Percentiles rank a stretch among this genome's conserved stretches.
These are phyloP conservation scores for Forsythia suspensa DNA, from an alignment of 257 asterid species.

Conservation along the genomic window DNA sequence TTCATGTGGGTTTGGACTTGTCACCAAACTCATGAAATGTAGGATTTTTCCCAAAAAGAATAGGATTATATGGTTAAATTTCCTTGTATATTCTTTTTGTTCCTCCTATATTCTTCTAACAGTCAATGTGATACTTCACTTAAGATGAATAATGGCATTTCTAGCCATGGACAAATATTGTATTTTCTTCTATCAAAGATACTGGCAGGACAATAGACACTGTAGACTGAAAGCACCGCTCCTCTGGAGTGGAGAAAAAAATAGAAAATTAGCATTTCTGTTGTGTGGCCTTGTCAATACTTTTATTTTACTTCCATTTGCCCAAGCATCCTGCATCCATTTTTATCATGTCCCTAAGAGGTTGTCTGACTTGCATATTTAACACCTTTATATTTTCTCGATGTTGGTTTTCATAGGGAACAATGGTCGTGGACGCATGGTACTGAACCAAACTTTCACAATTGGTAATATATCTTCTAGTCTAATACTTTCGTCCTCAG, in stretches of 20 bases:
- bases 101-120: neutral
- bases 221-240: neutral
- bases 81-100: neutral
- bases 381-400: neutral
- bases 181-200: neutral
- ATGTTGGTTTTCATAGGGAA: constrained; percentile 52
- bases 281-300: neutral
- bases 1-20: neutral
- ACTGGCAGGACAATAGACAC: neutral
- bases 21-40: neutral
- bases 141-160: neutral
- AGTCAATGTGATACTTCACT: neutral
- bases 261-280: neutral
- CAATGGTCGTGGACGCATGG: constrained; percentile 71
- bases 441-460: constrained; percentile 89
- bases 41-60: neutral
- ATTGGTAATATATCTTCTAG: constrained; percentile 56
- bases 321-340: neutral
- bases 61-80: neutral
- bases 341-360: neutral
- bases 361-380: neutral
- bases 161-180: neutral
- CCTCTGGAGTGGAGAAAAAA: neutral
- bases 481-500: neutral
- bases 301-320: constrained; percentile 1